Base-by-base conservation (phyloP, 352 stramenopile species). In the Globisporangium echinulatum region DNA sequence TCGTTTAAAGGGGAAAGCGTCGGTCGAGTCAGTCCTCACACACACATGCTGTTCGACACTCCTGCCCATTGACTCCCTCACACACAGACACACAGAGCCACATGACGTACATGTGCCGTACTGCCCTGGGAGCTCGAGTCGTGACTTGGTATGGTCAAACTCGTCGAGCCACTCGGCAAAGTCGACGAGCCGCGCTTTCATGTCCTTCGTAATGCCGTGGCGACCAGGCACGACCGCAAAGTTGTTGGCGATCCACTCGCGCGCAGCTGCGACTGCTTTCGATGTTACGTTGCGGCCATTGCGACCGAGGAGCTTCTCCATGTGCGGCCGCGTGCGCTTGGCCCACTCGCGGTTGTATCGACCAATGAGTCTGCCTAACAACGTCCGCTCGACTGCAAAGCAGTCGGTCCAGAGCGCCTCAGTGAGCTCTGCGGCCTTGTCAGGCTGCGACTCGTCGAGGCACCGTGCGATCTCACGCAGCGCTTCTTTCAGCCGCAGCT, bases 101-200 rank as follows among this genome's bases (percentile, higher is more conserved):
- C n/a, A 39, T 7, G 66, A 74, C 75, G 64, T 81, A 89, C 81
- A 63, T 38, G 71, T 68, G 50, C 69, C 81, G 55, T 96, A 96
- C 63, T 94, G 86, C 5, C 86, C 86, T 4, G 86, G 86, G 0
- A 96, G 71, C 59, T 96, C 86, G 8, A 96, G 57, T 5, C 58
- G 71, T 15, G 50, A 77, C 17, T 74, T 87, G 38, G 74, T 79
- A 57, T 89, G 82, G 54, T 94, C 82, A 64, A 96, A 91, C 51
- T 91, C 78, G 33, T 88, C 72, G 2, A 96, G 74, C 86, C 86
- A 96, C 40, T 93, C 84, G 1, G 85, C 80, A 75, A 96, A 94
- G 55, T 93, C 80, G 7, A 70, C 69, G 11, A 96, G 64, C n/a
- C 84, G 74, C 11, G 70, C 76, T 49, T 91, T 90, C 83, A 91